Evolutionary conservation across 805 yeast species (phyloP).

Genomic region (Peterozyma toletana): DNA sequence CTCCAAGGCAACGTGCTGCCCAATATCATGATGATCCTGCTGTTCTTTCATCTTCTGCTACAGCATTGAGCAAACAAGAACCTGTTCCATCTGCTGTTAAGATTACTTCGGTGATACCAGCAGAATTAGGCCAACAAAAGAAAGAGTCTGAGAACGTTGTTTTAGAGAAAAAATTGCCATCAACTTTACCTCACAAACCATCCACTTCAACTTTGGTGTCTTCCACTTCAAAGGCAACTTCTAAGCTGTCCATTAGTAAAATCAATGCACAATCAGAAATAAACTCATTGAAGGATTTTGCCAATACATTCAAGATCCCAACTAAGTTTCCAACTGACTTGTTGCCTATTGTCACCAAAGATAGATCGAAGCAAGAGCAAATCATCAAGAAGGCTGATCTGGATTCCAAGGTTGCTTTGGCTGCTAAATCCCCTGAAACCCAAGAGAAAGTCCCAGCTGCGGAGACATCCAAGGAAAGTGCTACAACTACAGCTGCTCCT

Average conservation of each 20-base stretch:
- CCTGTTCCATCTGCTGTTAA: background rate
- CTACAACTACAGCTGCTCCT: conserved; percentile 5
- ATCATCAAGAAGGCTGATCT: conserved; percentile 27
- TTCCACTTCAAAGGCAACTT: background rate
- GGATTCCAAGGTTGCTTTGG: conserved; percentile 10
- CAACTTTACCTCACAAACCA: conserved; percentile 15
- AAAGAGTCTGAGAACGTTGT: background rate
- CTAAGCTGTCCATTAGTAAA: conserved; percentile 21
- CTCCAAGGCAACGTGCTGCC: conserved; percentile 50
- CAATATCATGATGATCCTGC: conserved; percentile 58
- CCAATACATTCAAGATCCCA: conserved; percentile 68
- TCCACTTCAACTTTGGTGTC: conserved; percentile 8
- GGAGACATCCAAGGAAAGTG: conserved; percentile 6
- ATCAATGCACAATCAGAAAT: conserved; percentile 54
- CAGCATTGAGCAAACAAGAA: background rate
- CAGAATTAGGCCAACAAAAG: conserved; percentile 5
- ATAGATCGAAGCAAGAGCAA: conserved; percentile 57
- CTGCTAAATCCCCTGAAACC: conserved; percentile 10
- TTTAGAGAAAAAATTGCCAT: conserved; percentile 1
- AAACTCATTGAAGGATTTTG: conserved; percentile 66
- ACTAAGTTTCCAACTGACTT: conserved; percentile 47
- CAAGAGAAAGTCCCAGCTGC: conserved; percentile 10
- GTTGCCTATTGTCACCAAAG: conserved; percentile 64
- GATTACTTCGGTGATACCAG: background rate
- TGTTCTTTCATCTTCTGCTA: conserved; percentile 47